A percentile compares a stretch with the other conserved stretches of the same genome.
Evolutionary conservation across 148 eudicot genomes (phyloP).

Genomic region (Nyssa sinensis): DNA sequence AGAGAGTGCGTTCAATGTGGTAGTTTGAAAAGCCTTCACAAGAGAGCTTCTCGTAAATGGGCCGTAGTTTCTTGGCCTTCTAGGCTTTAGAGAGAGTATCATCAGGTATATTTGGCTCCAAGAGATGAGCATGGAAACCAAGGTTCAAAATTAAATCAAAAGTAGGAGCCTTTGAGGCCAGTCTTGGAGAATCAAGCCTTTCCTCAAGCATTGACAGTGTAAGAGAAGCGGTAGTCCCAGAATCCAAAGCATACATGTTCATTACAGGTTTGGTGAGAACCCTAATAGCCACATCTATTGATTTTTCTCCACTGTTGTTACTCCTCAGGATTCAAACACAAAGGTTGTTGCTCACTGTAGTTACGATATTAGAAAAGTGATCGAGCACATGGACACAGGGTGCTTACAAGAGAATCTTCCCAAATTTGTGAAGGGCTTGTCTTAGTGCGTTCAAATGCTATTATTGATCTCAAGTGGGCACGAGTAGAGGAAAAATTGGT

Average conservation of each 20-base stretch:
- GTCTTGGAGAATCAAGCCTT: conserved; percentile 59
- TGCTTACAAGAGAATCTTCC: conserved; percentile 85
- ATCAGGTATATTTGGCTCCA: conserved; percentile 83
- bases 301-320: conserved; percentile 70
- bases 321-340: conserved; percentile 79
- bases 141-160: conserved; percentile 94
- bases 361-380: conserved; percentile 95
- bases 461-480: conserved; percentile 88
- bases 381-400: conserved; percentile 84
- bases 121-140: conserved; percentile 93
- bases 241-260: conserved; percentile 92
- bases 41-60: conserved; percentile 83
- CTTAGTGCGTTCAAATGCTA: conserved; percentile 81
- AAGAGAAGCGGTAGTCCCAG: conserved; percentile 90
- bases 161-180: conserved; percentile 74
- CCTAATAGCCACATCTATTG: conserved; percentile 93
- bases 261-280: conserved; percentile 96
- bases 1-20: conserved; percentile 81
- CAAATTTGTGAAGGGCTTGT: conserved; percentile 74
- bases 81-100: conserved; percentile 69
- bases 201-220: conserved; percentile 85
- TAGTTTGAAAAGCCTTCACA: conserved; percentile 90
- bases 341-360: conserved; percentile 97
- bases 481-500: conserved; percentile 78
- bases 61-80: conserved; percentile 71